Evolutionary conservation across 139 green algal genomes (phyloP).

Genomic region (Chlorella sp.): DNA sequence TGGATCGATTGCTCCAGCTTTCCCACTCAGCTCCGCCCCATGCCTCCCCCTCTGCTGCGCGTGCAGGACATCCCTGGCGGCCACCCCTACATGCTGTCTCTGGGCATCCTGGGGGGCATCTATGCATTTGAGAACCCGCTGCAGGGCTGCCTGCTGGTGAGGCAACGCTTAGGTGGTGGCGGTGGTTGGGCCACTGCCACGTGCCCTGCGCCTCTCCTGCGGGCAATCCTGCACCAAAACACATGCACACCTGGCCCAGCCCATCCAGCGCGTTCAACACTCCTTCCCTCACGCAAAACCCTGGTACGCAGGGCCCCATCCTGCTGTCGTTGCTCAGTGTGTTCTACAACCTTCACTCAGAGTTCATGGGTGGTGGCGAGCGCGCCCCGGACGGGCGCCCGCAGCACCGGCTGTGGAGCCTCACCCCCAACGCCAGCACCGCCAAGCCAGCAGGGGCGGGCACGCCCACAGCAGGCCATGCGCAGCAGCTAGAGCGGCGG

Average conservation of each 20-base stretch:
- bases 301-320: constrained; percentile 57
- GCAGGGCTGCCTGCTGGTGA: constrained; percentile 58
- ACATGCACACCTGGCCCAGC: too few relatives aligned
- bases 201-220: too few relatives aligned
- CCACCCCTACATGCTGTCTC: constrained; percentile 60
- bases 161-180: too few relatives aligned
- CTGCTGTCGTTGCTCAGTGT: constrained; percentile 62
- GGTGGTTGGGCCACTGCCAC: too few relatives aligned
- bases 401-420: constrained; percentile 25
- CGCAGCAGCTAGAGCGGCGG: too few relatives aligned
- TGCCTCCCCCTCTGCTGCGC: too few relatives aligned
- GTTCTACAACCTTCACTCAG: constrained; percentile 58
- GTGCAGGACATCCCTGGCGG: constrained; percentile 56
- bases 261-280: background rate
- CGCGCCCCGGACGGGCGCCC: background rate
- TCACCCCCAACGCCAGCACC: background rate
- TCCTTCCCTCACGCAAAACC: background rate
- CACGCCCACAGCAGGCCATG: too few relatives aligned
- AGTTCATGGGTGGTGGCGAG: constrained; percentile 42
- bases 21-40: too few relatives aligned
- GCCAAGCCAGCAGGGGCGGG: background rate
- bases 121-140: constrained; percentile 67
- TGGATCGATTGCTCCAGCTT: too few relatives aligned
- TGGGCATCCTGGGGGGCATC: constrained; percentile 58
- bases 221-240: background rate